Percentiles rank a stretch among this genome's conserved stretches.
Evolutionary conservation across 1,284 basidiomycete species (phyloP).

Genomic region (Papiliotrema nemorosa): DNA sequence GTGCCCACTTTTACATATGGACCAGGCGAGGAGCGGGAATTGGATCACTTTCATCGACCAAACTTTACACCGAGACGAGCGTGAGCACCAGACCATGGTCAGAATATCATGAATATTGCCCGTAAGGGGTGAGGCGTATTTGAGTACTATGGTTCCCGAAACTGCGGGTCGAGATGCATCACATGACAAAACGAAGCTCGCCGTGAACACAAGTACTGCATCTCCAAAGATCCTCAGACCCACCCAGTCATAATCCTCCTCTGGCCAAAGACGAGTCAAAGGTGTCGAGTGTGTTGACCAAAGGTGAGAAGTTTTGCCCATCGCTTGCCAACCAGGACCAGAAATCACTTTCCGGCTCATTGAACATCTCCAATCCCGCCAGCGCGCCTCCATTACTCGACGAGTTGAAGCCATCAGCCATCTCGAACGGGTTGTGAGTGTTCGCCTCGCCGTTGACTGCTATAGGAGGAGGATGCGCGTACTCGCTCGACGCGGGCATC

Average conservation of each 20-base stretch:
- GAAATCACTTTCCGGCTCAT: background rate
- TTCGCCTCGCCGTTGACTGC: background rate
- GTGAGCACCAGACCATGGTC: too few relatives aligned
- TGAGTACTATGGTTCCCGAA: too few relatives aligned
- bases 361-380: background rate
- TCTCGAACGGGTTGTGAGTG: background rate
- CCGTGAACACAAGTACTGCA: too few relatives aligned
- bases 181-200: too few relatives aligned
- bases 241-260: conserved; percentile 4
- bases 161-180: too few relatives aligned
- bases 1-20: too few relatives aligned
- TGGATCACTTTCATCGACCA: too few relatives aligned
- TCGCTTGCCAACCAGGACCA: conserved; percentile 1
- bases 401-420: background rate
- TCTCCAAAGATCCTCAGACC: too few relatives aligned
- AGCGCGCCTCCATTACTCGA: background rate
- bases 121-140: too few relatives aligned
- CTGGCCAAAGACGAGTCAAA: conserved; percentile 1
- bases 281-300: background rate
- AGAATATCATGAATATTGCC: too few relatives aligned
- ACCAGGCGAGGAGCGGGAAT: too few relatives aligned
- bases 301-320: conserved; percentile 1
- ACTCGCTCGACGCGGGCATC: background rate
- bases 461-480: background rate
- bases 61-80: too few relatives aligned